A percentile compares a stretch with the other conserved stretches of the same genome.
phyloP scores from a whole-genome alignment of 1,139 yeast genomes.

The Yamadazyma buinensis region DNA sequence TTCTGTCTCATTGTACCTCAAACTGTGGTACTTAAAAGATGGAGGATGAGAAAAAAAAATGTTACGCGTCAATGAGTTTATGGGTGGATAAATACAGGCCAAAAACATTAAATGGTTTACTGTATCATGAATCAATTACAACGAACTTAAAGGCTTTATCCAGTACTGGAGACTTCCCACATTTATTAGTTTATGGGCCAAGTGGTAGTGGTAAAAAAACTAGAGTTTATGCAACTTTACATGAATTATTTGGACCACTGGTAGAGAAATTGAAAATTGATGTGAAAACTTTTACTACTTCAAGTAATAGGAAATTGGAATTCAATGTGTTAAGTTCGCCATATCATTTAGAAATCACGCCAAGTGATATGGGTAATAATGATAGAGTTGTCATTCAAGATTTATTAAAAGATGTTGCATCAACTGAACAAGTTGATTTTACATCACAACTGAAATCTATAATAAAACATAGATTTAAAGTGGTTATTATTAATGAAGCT shows the following conservation, averaged over 20 bases:
- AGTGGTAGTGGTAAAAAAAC: slow-evolving; percentile 98
- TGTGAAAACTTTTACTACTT: slow-evolving; percentile 75
- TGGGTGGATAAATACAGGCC: slow-evolving; percentile 98
- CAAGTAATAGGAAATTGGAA: slow-evolving; percentile 73
- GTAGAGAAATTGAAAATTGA: slow-evolving; percentile 86
- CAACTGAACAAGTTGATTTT: slow-evolving; percentile 88
- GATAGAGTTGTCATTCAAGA: slow-evolving; percentile 95
- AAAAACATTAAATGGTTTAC: slow-evolving; percentile 54
- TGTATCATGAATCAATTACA: slow-evolving; percentile 67
- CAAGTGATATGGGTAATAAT: slow-evolving; percentile 93
- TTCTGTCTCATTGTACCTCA: no score
- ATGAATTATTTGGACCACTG: slow-evolving; percentile 77
- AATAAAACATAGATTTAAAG: slow-evolving; percentile 71
- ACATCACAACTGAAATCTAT: slow-evolving; percentile 18
- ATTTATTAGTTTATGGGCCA: slow-evolving; percentile 88
- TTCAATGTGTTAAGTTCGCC: slow-evolving; percentile 89
- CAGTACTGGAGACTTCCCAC: slow-evolving; percentile 86
- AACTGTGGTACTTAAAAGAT: no score
- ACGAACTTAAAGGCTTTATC: slow-evolving; percentile 62
- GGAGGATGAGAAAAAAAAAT: not conserved
- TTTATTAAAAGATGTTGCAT: slow-evolving; percentile 88
- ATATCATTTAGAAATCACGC: slow-evolving; percentile 90
- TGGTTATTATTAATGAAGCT: slow-evolving; percentile 92
- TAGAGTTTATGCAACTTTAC: slow-evolving; percentile 75
- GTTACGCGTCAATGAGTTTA: slow-evolving; percentile 59